Evolutionary conservation across 2,329 filamentous ascomycete species (phyloP).

Genomic region (Zopfia rhizophila): DNA sequence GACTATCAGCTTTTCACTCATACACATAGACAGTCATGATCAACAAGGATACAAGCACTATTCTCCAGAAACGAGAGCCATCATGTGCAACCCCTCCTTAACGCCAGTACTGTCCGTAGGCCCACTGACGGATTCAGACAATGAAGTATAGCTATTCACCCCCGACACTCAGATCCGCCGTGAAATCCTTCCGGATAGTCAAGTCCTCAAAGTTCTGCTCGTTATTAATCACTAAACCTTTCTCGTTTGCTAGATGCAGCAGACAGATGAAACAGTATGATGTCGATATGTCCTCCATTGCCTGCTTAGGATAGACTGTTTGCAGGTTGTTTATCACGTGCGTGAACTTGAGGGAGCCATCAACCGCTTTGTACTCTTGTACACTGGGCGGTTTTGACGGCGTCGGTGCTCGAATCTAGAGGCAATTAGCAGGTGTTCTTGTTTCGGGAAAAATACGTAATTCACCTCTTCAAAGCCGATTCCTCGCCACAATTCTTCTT

Average conservation of each 20-base stretch:
- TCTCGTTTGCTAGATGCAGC: slow-evolving; percentile 91
- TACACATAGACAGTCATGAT: too few relatives aligned
- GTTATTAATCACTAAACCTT: slow-evolving; percentile 81
- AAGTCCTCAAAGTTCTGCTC: slow-evolving; percentile 62
- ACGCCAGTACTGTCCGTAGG: too few relatives aligned
- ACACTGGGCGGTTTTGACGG: slow-evolving; percentile 16
- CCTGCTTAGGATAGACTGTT: slow-evolving; percentile 82
- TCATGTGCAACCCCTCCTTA: too few relatives aligned
- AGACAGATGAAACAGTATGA: slow-evolving; percentile 93
- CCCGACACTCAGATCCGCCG: slow-evolving; percentile 52
- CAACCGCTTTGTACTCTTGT: slow-evolving; percentile 55
- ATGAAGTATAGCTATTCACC: too few relatives aligned
- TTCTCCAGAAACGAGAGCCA: too few relatives aligned
- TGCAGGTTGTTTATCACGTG: slow-evolving; percentile 90
- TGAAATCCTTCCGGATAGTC: slow-evolving; percentile 59
- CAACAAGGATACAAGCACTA: too few relatives aligned
- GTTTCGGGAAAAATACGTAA: neutral
- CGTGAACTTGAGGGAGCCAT: slow-evolving; percentile 80
- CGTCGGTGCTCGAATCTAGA: slow-evolving; percentile 28
- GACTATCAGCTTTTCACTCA: too few relatives aligned
- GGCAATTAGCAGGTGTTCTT: slow-evolving; percentile 15
- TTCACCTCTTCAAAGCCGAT: slow-evolving; percentile 62
- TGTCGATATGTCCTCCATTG: slow-evolving; percentile 94
- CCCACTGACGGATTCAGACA: too few relatives aligned
- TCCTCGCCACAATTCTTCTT: slow-evolving; percentile 73